Conservation (phyloP, 179 eudicot species). For the Carnegiea gigantea region DNA sequence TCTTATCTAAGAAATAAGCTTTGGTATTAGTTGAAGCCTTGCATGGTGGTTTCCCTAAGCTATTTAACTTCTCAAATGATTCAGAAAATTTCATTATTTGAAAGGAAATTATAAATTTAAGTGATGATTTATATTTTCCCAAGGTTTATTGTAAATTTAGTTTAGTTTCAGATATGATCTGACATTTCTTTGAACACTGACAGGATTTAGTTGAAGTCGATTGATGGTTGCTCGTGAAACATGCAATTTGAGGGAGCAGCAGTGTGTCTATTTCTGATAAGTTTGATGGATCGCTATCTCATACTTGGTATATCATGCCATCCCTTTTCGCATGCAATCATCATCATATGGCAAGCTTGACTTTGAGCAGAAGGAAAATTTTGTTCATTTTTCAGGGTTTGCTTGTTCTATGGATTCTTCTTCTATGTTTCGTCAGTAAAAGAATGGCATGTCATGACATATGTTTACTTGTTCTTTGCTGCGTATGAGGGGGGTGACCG, state of each 20-base stretch:
- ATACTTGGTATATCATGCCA: background rate
- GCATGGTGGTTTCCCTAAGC: background rate
- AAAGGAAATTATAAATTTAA: background rate
- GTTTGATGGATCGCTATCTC: slow-evolving; percentile 3
- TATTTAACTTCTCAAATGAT: background rate
- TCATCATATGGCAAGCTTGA: background rate
- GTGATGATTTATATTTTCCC: background rate
- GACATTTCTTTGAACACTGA: background rate
- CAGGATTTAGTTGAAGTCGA: slow-evolving; percentile 5
- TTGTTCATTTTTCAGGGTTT: background rate
- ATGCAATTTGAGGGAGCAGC: background rate
- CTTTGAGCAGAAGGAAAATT: background rate
- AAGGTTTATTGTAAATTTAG: background rate
- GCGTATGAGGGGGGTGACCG: background rate
- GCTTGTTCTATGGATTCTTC: background rate
- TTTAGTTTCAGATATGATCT: background rate
- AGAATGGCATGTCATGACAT: background rate
- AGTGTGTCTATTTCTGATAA: background rate
- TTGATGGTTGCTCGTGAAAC: background rate
- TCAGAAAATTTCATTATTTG: background rate
- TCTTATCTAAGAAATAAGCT: background rate
- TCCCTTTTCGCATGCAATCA: background rate
- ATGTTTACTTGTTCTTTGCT: background rate
- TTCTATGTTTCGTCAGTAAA: background rate
- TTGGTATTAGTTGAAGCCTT: background rate